These are phyloP conservation scores for Amauroascus niger DNA, from an alignment of 2,329 filamentous ascomycete genomes.

Conservation along the genomic window DNA sequence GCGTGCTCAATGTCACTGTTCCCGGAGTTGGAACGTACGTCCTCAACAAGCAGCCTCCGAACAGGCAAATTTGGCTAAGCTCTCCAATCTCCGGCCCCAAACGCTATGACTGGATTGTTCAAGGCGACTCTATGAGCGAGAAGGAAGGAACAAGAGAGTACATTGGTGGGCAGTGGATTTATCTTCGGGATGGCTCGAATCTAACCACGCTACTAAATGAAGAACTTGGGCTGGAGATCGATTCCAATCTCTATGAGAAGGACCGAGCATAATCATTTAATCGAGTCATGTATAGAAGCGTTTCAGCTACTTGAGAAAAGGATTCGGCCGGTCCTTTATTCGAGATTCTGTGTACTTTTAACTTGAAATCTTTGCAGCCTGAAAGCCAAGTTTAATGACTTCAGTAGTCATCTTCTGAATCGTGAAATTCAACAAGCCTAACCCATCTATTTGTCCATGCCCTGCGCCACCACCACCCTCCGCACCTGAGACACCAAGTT, in stretches of 20 bases:
- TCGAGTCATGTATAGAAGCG: not conserved
- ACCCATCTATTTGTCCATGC: too few species aligned
- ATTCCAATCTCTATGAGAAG: conserved; percentile 28
- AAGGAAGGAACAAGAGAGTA: conserved; percentile 59
- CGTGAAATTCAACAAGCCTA: not conserved
- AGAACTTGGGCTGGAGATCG: conserved; percentile 63
- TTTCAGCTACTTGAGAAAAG: not conserved
- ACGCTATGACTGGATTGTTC: conserved; percentile 79
- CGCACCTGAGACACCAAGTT: too few species aligned
- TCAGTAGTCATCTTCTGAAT: not conserved
- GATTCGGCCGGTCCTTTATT: not conserved
- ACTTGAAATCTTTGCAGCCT: not conserved
- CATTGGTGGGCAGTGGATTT: conserved; percentile 66
- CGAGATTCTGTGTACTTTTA: not conserved
- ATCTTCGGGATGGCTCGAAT: conserved; percentile 69
- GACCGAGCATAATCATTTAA: too few species aligned
- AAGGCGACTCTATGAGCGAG: conserved; percentile 59
- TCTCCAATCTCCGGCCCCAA: conserved; percentile 87
- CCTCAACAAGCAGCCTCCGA: conserved; percentile 96
- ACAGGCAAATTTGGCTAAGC: conserved; percentile 94
- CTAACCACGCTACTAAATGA: conserved; percentile 61
- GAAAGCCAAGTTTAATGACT: not conserved
- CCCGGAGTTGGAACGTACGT: conserved; percentile 71
- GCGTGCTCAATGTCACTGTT: conserved; percentile 69
- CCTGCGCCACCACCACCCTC: too few species aligned